phyloP scores from a whole-genome alignment of 73 alveolate genomes.

The Symbiodinium natans region DNA sequence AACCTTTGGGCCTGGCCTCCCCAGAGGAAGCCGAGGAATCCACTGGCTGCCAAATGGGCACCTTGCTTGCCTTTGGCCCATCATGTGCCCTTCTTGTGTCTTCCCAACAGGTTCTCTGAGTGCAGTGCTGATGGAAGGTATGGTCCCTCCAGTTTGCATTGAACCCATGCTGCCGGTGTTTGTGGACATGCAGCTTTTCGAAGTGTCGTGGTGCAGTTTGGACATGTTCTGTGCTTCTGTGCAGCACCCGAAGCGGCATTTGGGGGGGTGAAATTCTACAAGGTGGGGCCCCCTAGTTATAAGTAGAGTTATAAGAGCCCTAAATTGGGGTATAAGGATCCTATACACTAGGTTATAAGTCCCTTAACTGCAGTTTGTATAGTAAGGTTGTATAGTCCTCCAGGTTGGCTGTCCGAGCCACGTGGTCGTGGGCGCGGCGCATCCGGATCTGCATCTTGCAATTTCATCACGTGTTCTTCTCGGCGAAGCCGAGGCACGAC shows the following conservation, averaged over 20 bases:
- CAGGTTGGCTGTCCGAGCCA: neutral
- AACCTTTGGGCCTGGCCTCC: constrained; percentile 51
- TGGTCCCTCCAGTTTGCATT: constrained; percentile 67
- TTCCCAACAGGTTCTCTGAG: too few relatives aligned
- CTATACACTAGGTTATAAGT: too few relatives aligned
- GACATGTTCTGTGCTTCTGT: neutral
- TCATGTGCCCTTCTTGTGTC: too few relatives aligned
- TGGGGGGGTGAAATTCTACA: too few relatives aligned
- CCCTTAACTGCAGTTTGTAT: neutral
- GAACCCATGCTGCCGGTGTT: constrained; percentile 50
- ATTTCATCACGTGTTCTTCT: constrained; percentile 36
- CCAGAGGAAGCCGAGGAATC: constrained; percentile 57
- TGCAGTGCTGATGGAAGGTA: too few relatives aligned
- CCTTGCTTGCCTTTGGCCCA: neutral
- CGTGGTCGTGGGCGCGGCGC: constrained; percentile 67
- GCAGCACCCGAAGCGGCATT: too few relatives aligned
- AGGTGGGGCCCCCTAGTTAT: too few relatives aligned
- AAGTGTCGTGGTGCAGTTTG: neutral
- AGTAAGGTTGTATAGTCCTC: neutral
- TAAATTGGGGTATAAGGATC: too few relatives aligned
- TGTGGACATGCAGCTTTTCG: constrained; percentile 54
- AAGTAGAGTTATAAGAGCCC: too few relatives aligned
- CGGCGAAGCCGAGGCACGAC: constrained; percentile 30
- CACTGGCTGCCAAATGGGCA: constrained; percentile 52
- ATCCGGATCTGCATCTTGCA: constrained; percentile 35